Conservation (phyloP, 768 basidiomycete species). For the Boletus rubropictus region DNA sequence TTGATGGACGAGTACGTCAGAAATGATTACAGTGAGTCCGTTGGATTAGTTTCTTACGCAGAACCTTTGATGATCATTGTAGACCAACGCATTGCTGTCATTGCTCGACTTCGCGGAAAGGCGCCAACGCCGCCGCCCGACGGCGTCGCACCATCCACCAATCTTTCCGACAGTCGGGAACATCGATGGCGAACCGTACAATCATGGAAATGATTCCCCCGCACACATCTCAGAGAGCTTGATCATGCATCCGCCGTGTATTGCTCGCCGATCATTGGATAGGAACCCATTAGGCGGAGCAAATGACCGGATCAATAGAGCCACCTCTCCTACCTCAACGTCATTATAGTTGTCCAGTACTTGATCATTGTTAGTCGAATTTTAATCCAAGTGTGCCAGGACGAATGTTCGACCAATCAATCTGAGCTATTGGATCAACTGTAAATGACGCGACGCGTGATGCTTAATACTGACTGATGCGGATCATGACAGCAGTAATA, state of each 20-base stretch:
- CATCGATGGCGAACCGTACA: slow-evolving; percentile 36
- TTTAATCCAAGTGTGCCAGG: background rate
- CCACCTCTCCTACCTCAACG: background rate
- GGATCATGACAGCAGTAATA: background rate
- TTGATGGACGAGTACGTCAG: slow-evolving; percentile 55
- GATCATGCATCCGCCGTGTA: slow-evolving; percentile 1
- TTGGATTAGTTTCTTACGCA: background rate
- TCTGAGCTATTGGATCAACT: background rate
- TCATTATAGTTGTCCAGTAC: background rate
- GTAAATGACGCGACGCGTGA: background rate
- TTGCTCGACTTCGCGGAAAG: slow-evolving; percentile 47
- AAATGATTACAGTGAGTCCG: slow-evolving; percentile 57
- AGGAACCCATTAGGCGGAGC: background rate
- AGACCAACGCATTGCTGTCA: slow-evolving; percentile 50
- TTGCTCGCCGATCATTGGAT: slow-evolving; percentile 4
- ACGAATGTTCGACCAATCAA: background rate
- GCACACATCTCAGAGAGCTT: background rate
- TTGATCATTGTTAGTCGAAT: background rate
- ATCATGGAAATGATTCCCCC: slow-evolving; percentile 29
- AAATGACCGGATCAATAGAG: background rate
- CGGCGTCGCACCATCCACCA: background rate
- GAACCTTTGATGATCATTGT: slow-evolving; percentile 2
- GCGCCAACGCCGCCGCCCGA: slow-evolving; percentile 43
- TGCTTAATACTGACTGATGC: background rate
- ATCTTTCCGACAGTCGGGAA: slow-evolving; percentile 23